These are phyloP conservation scores for Geranium incanum DNA, from an alignment of 441 rosid genomes.

Conservation along the genomic window DNA sequence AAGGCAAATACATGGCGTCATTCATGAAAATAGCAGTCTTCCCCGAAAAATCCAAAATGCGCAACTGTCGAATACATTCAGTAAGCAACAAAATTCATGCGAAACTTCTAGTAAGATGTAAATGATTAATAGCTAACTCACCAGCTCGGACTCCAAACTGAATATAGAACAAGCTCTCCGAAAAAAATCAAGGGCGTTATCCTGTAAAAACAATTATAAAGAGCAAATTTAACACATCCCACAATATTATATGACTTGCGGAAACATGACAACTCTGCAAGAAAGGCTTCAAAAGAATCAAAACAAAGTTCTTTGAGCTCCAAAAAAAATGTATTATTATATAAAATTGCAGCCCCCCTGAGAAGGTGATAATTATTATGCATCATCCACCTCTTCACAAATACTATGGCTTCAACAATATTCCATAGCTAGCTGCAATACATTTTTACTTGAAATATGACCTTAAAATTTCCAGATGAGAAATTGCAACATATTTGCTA, in stretches of 20 bases:
- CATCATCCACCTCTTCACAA: neutral
- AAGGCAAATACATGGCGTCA: constrained; percentile 36
- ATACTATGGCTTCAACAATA: neutral
- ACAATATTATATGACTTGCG: neutral
- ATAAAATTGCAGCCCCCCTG: neutral
- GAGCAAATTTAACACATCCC: constrained; percentile 6
- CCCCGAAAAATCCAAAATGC: constrained; percentile 71
- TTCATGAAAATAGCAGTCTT: constrained; percentile 45
- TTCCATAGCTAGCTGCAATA: neutral
- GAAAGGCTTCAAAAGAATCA: neutral
- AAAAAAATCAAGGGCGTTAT: constrained; percentile 55
- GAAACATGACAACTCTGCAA: neutral
- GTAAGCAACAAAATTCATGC: constrained; percentile 15
- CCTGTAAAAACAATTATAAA: constrained; percentile 30
- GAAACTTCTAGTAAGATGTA: constrained; percentile 11
- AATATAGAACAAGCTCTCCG: constrained; percentile 74
- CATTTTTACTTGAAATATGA: neutral
- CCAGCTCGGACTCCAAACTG: constrained; percentile 57
- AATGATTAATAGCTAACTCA: constrained; percentile 24
- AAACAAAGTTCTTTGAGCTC: neutral
- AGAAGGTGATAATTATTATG: neutral
- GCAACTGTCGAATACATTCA: constrained; percentile 38
- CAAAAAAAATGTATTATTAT: neutral
- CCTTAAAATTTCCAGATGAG: neutral
- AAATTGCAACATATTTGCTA: neutral